Evolutionary conservation across 306 rosid genomes (phyloP).

Genomic region (Ziziphus jujuba): DNA sequence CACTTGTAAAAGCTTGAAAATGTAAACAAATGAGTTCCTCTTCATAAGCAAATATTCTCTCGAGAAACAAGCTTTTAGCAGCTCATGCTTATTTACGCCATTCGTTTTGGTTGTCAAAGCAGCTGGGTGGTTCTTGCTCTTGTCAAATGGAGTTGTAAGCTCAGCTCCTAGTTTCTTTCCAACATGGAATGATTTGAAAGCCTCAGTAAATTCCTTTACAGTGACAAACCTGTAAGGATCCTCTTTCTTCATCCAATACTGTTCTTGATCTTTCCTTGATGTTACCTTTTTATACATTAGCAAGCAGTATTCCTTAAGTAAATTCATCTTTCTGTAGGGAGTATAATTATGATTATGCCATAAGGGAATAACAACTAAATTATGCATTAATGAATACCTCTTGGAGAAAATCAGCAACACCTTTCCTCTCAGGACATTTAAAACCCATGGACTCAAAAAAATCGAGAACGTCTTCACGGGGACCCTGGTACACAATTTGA

Average conservation of each 20-base stretch:
- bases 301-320: no score
- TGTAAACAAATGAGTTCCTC: conserved; percentile 46
- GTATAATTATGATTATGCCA: no score
- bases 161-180: conserved; percentile 39
- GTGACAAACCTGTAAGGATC: conserved; percentile 33
- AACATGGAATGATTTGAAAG: conserved; percentile 34
- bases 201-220: conserved; percentile 32
- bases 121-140: conserved; percentile 41
- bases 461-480: conserved; percentile 36
- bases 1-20: conserved; percentile 44
- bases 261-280: conserved; percentile 51
- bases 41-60: conserved; percentile 45
- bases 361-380: not conserved
- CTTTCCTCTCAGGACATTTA: conserved; percentile 47
- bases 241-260: conserved; percentile 38
- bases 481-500: conserved; percentile 47
- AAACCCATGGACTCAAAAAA: conserved; percentile 48
- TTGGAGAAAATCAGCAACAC: conserved; percentile 50
- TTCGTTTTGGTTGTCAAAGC: conserved; percentile 36
- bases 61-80: conserved; percentile 39
- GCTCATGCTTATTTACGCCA: conserved; percentile 32
- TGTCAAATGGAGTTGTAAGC: conserved; percentile 39
- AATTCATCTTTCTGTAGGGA: no score
- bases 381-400: conserved; percentile 27
- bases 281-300: conserved; percentile 31